Percentiles rank a stretch among this genome's conserved stretches.
These are phyloP conservation scores for Parasitella parasitica DNA, from an alignment of 371 early-diverging fungal genomes.

Conservation along the genomic window DNA sequence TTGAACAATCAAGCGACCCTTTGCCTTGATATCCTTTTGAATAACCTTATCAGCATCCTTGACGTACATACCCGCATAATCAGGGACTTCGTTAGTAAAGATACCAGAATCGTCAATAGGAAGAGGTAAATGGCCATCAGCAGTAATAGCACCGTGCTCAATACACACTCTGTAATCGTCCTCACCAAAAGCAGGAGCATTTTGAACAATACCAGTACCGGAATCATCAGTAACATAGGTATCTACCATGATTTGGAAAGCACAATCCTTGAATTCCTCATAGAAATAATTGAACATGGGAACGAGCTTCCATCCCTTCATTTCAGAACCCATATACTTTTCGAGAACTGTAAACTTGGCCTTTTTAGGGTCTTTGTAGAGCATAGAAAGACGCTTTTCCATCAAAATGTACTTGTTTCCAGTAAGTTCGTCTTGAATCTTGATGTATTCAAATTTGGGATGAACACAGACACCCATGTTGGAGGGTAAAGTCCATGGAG, in stretches of 20 bases:
- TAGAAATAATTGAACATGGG: conserved; percentile 93
- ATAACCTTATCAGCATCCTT: conserved; percentile 99
- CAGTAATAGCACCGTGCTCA: conserved; percentile 77
- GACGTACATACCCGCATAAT: conserved; percentile 89
- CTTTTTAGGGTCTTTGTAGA: conserved; percentile 96
- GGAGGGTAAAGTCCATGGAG: conserved; percentile 99
- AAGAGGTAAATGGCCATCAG: conserved; percentile 90
- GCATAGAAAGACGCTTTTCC: conserved; percentile 77
- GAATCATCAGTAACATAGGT: conserved; percentile 94
- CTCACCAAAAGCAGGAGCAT: conserved; percentile 99
- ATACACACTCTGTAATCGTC: conserved; percentile 99
- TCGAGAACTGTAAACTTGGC: conserved; percentile 88
- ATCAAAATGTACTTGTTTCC: conserved; percentile 86
- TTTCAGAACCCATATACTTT: conserved; percentile 78
- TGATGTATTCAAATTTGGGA: conserved; percentile 93
- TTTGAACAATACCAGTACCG: conserved; percentile 99
- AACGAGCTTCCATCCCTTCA: conserved; percentile 90
- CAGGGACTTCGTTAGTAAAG: conserved; percentile 85
- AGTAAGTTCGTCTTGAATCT: conserved; percentile 84
- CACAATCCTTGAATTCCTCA: conserved; percentile 70
- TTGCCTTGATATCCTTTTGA: conserved; percentile 87
- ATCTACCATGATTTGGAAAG: conserved; percentile 90
- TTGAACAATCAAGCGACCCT: conserved; percentile 87
- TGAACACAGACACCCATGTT: conserved; percentile 96
- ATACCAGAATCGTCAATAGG: conserved; percentile 95